Percentiles rank a stretch among this genome's conserved stretches.
phyloP scores from a whole-genome alignment of 169 alveolate species.

The Eimeria necatrix region DNA sequence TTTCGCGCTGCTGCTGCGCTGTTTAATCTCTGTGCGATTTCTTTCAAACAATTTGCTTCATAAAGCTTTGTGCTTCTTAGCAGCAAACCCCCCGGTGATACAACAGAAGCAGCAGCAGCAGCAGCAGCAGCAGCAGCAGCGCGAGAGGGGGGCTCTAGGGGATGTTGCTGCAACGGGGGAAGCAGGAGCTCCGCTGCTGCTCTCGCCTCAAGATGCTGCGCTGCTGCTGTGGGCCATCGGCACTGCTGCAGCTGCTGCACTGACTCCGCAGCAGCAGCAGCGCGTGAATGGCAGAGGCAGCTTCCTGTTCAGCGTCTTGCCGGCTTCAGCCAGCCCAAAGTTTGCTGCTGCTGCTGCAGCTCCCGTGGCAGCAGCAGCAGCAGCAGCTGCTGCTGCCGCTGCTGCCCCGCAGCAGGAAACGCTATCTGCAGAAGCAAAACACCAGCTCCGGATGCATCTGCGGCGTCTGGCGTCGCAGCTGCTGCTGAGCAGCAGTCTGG shows the following conservation, averaged over 20 bases:
- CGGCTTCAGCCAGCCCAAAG: background rate
- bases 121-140: conserved; percentile 43
- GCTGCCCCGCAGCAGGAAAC: background rate
- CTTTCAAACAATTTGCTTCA: conserved; percentile 7
- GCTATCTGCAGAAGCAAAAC: background rate
- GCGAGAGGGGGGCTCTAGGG: background rate
- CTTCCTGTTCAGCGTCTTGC: background rate
- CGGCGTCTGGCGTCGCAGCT: conserved; percentile 38
- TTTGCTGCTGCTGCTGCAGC: background rate
- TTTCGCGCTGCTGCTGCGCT: conserved; percentile 45
- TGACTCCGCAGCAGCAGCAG: conserved; percentile 30
- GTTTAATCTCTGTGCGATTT: conserved; percentile 28
- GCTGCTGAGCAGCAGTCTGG: background rate
- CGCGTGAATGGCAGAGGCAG: background rate
- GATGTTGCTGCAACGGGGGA: background rate
- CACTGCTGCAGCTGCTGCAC: conserved; percentile 22
- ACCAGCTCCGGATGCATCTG: conserved; percentile 19
- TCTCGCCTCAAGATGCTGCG: conserved; percentile 63
- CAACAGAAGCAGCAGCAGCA: background rate
- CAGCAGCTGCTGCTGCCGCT: conserved; percentile 9
- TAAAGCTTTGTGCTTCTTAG: background rate
- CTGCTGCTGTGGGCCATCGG: conserved; percentile 64
- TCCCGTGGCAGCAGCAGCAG: conserved; percentile 14
- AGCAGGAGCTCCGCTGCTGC: conserved; percentile 24
- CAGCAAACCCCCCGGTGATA: conserved; percentile 49